Evolutionary conservation across 2,329 filamentous ascomycete species (phyloP), one percentile per base, ranked within the genome.

Genomic region (Laburnicola sp.): DNA sequence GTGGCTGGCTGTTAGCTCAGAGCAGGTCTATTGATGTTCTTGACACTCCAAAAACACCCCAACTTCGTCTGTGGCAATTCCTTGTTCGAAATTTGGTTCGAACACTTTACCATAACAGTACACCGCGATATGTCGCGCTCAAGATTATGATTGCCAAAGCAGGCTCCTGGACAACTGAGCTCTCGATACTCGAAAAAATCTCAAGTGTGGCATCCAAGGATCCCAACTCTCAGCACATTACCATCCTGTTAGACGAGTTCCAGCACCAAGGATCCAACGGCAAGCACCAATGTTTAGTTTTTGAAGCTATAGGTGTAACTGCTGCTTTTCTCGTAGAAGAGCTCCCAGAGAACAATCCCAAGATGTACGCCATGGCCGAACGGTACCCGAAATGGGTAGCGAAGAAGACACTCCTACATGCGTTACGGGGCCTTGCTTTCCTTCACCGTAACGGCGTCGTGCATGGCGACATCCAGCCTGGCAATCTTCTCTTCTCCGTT

Each of bases 381-480:
- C 41, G 56, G 36, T 58, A 58, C 47, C 53, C 53, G 5, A 54
- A 51, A 50, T 43, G 48, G 51, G 72, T 78, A 27, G 55, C 48
- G 16, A 58, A 56, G 32, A 56, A 32, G n/a, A 53, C 56, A 39
- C 65, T 74, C 8, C 73, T 73, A 49, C 74, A 77, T 58, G 63
- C 65, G 46, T 54, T 78, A 27, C 51, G 66, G 31, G 72, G 70
- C 34, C 62, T 78, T 36, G 61, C 64, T 38, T 60, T 65, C 56
- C 61, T 79, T n/a, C 74, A 78, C 45, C 51, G 69, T 34, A 64
- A 70, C 30, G 65, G 68, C 21, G 69, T 78, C 53, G 66, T 68
- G 32, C 74, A 78, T 63, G 73, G 75, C 55, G 75, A 74, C 45
- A 64, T 74, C 27, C 70, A 73, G 39, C 70, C 71, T 10, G 72